Conservation (phyloP, 164 flowering plant genomes). For the Chloranthus sessilifolius region DNA sequence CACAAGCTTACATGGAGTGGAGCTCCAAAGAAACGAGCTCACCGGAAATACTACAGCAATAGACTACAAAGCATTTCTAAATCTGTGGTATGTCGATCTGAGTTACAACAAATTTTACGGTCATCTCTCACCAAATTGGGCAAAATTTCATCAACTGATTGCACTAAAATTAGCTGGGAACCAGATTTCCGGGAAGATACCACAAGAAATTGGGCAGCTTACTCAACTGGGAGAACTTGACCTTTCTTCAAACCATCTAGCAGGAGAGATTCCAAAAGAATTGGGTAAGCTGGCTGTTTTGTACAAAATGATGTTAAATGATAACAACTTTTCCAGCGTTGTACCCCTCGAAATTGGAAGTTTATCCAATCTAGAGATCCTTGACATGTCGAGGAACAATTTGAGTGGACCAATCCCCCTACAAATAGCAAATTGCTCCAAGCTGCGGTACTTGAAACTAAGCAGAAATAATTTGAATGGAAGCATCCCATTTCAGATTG, state of each 20-base stretch:
- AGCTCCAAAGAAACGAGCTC: slow-evolving; percentile 1
- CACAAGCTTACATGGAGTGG: neutral
- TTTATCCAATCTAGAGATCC: neutral
- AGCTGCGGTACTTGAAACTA: neutral
- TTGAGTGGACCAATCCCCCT: slow-evolving; percentile 3
- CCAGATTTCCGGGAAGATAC: neutral
- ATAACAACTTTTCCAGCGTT: slow-evolving; percentile 1
- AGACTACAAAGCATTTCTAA: neutral
- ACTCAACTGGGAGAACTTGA: neutral
- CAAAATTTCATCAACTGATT: neutral
- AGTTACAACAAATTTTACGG: slow-evolving; percentile 1
- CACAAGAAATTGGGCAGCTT: neutral
- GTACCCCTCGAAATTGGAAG: slow-evolving; percentile 2
- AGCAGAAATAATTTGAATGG: neutral
- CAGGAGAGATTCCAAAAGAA: slow-evolving; percentile 2
- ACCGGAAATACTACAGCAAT: neutral
- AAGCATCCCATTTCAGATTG: slow-evolving; percentile 7
- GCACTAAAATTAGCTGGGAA: neutral
- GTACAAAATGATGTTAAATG: neutral
- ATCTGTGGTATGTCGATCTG: neutral
- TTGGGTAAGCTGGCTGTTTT: neutral
- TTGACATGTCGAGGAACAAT: neutral
- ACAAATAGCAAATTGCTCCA: slow-evolving; percentile 1
- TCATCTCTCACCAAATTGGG: neutral
- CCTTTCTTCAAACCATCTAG: slow-evolving; percentile 7